Conservation (phyloP, 352 stramenopile genomes). For the Phytophthora cryptogea region DNA sequence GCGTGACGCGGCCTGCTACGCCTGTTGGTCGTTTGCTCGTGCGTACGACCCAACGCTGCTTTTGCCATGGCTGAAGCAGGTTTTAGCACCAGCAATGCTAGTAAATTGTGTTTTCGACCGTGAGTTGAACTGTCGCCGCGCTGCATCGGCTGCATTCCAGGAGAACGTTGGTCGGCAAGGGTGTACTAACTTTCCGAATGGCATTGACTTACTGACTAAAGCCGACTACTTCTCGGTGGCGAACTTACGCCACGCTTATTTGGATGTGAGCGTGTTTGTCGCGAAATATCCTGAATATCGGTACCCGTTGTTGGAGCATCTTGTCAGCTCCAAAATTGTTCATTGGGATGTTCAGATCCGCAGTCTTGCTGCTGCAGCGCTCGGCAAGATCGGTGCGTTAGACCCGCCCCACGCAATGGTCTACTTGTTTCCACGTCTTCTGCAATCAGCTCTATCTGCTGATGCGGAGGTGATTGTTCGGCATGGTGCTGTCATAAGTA, state of each 20-base stretch:
- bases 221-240: slow-evolving; percentile 98
- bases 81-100: slow-evolving; percentile 92
- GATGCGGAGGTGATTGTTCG: slow-evolving; percentile 92
- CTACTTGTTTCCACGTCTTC: slow-evolving; percentile 83
- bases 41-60: slow-evolving; percentile 94
- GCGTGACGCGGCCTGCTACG: slow-evolving; percentile 97
- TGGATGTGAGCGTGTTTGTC: slow-evolving; percentile 91
- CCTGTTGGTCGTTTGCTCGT: slow-evolving; percentile 97
- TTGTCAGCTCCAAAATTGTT: slow-evolving; percentile 87
- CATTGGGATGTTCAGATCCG: slow-evolving; percentile 97
- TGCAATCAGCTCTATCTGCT: slow-evolving; percentile 73
- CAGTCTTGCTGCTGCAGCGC: slow-evolving; percentile 79
- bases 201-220: slow-evolving; percentile 96
- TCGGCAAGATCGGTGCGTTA: slow-evolving; percentile 86
- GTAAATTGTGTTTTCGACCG: slow-evolving; percentile 97
- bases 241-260: slow-evolving; percentile 91
- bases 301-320: slow-evolving; percentile 82
- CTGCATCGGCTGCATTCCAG: slow-evolving; percentile 98
- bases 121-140: slow-evolving; percentile 98
- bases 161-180: slow-evolving; percentile 93
- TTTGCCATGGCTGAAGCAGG: slow-evolving; percentile 85
- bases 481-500: slow-evolving; percentile 93
- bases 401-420: slow-evolving; percentile 78
- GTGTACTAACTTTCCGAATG: slow-evolving; percentile 94
- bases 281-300: slow-evolving; percentile 91